Base-by-base conservation (phyloP, 2,329 filamentous ascomycete species). In the Fusarium metavorans region DNA sequence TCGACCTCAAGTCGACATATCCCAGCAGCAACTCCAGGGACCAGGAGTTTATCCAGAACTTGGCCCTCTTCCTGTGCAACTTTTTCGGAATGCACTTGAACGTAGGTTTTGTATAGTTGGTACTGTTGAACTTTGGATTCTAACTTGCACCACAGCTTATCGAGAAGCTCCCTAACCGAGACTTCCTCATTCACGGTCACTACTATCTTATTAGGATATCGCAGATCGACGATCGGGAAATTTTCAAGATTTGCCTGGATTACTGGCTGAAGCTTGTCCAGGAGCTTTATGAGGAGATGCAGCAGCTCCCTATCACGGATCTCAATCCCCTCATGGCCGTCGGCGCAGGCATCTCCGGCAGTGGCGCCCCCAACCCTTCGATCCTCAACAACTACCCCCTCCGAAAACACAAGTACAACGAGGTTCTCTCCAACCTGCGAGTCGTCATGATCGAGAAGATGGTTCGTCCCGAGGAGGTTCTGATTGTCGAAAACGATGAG, bases 371-470 rank as follows among this genome's bases (percentile, higher is more conserved):
- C 59, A 95, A 98, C 81, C 95, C 96, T 2, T 90, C 87, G 62
- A 87, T 96, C n/a, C 88, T 98, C 72, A 92, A 92, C 78, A 97
- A 95, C 83, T 97, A 97, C 80, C 95, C 96, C 14, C 90, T 99
- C 52, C 92, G 97, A 71, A 99, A 99, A 87, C 96, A 99, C 89
- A 98, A 98, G 85, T 99, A 98, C 84, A 92, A 93, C 75, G 95
- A 98, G 81, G 93, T 99, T 23, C 87, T 99, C 59, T 96, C 96
- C 11, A 98, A 98, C 82, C 88, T 99, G 67, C 93, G 97, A 76
- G 93, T 96, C 27, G 97, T 99, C 75, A 99, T 99, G 97, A 98
- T 99, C 72, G 97, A 99, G 86, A 98, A 98, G 88, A 99, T 99
- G 97, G 97, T 99, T 35, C 91, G 95, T 50, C 97, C 97, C 1